These are phyloP conservation scores for Hypoxylon perforatum DNA, from an alignment of 495 filamentous ascomycete species.

Conservation along the genomic window DNA sequence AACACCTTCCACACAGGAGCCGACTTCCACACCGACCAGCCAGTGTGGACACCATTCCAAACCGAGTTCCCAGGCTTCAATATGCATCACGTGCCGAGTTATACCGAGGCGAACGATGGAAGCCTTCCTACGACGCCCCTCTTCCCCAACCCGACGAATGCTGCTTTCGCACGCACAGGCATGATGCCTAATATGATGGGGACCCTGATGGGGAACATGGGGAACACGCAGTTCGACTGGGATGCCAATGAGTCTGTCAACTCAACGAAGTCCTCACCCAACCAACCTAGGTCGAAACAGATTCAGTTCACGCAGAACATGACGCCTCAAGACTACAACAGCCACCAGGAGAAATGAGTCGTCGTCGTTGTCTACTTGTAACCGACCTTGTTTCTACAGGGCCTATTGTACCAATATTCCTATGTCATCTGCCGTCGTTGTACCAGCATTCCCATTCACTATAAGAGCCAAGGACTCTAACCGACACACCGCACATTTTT, in stretches of 20 bases:
- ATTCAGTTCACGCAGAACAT: constrained; percentile 63
- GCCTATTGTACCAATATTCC: constrained; percentile 39
- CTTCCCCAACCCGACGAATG: constrained; percentile 52
- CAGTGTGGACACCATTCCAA: constrained; percentile 57
- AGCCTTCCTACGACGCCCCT: constrained; percentile 58
- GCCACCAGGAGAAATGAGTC: constrained; percentile 26
- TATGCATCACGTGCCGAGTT: constrained; percentile 52
- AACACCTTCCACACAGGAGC: constrained; percentile 44
- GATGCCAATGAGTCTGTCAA: constrained; percentile 54
- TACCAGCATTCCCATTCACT: constrained; percentile 35
- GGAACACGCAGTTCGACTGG: constrained; percentile 55
- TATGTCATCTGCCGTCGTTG: constrained; percentile 25
- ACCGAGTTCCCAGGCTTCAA: constrained; percentile 56
- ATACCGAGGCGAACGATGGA: constrained; percentile 47
- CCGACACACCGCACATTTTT: neutral
- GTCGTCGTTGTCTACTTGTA: neutral
- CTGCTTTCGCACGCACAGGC: constrained; percentile 41
- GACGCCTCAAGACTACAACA: constrained; percentile 58
- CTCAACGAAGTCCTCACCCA: constrained; percentile 55
- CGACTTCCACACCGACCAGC: constrained; percentile 52
- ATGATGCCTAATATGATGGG: constrained; percentile 26
- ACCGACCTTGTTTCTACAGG: constrained; percentile 10
- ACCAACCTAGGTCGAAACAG: constrained; percentile 52
- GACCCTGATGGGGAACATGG: constrained; percentile 32
- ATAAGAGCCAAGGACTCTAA: constrained; percentile 2